Base-by-base conservation (phyloP, 768 basidiomycete species). In the Lenzites betulinus region DNA sequence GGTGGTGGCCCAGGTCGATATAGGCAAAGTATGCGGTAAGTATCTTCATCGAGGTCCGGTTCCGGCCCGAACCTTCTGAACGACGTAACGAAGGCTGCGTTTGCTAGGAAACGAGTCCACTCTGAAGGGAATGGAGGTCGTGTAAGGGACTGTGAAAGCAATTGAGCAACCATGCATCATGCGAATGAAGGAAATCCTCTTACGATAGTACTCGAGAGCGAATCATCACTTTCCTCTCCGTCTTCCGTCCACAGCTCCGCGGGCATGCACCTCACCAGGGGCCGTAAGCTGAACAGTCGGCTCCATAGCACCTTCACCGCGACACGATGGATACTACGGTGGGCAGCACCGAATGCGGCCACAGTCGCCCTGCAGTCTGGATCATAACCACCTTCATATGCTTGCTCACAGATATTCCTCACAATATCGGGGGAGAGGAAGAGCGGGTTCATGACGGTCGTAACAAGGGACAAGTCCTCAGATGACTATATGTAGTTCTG, bases 361-460 rank as follows among this genome's bases (percentile, higher is more conserved):
- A 63, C 62, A 1, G 53, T 41, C 16, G 62, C 53, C 53, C 62
- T 58, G 35, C 57, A 54, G 6, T 63, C 58, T 35, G 52, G 25
- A 12, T 63, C 54, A 33, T 63, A 63, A 12, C 62, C 62, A 7
- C 62, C 62, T 20, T 63, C 62, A 33, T 59, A 59, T 13, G 57
- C 57, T 35, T 63, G 62, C n/a, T 51, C 52, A 12, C 62, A 63
- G 25, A 63, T 63, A 25, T 59, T 63, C 47, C 38, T 43, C 23
- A 63, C 8, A 35, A 63, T 50, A 26, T 58, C 58, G 7, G 53
- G 52, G 23, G 41, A 54, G 15, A 46, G 39, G 3, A 63, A 48
- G 16, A 33, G 43, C 4, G 16, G 54, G 13, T 25, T 44, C 49
- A 52, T 52, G 38, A 3, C 41, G 16, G 47, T 26, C 43, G 26